Conservation (phyloP, 768 basidiomycete genomes). For the Pleurotus cornucopiae region DNA sequence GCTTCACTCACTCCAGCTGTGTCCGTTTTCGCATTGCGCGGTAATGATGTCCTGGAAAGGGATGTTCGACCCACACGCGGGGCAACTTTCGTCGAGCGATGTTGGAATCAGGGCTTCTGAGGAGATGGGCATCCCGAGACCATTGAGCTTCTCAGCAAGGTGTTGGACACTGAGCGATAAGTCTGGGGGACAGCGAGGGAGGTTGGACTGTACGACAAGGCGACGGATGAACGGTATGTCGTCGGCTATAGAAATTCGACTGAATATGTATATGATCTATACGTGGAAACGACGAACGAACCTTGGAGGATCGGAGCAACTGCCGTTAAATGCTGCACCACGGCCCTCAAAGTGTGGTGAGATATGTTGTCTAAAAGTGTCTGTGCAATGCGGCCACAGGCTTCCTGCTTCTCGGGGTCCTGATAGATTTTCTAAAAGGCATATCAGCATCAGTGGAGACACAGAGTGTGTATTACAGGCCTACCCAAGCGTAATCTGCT, state of each 20-base stretch:
- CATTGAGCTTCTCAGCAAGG: conserved; percentile 24
- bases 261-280: conserved; percentile 6
- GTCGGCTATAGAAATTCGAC: conserved; percentile 31
- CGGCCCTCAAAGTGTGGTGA: conserved; percentile 45
- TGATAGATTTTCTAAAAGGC: conserved; percentile 43
- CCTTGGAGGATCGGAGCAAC: conserved; percentile 39
- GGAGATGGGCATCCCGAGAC: conserved; percentile 19
- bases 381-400: conserved; percentile 52
- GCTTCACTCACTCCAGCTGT: conserved; percentile 63
- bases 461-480: conserved; percentile 8
- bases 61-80: conserved; percentile 65
- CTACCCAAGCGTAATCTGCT: conserved; percentile 47
- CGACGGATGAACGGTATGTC: conserved; percentile 67
- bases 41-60: conserved; percentile 54
- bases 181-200: conserved; percentile 44
- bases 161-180: conserved; percentile 29
- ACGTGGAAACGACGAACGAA: conserved; percentile 19
- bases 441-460: neutral
- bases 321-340: conserved; percentile 54
- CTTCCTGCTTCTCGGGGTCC: conserved; percentile 32
- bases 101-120: conserved; percentile 26
- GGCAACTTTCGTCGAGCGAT: conserved; percentile 61
- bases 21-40: conserved; percentile 68
- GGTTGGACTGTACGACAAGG: conserved; percentile 53
- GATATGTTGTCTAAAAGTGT: conserved; percentile 47